phyloP scores from a whole-genome alignment of 2,329 filamentous ascomycete species.

The Sarocladiaceae sp. region DNA sequence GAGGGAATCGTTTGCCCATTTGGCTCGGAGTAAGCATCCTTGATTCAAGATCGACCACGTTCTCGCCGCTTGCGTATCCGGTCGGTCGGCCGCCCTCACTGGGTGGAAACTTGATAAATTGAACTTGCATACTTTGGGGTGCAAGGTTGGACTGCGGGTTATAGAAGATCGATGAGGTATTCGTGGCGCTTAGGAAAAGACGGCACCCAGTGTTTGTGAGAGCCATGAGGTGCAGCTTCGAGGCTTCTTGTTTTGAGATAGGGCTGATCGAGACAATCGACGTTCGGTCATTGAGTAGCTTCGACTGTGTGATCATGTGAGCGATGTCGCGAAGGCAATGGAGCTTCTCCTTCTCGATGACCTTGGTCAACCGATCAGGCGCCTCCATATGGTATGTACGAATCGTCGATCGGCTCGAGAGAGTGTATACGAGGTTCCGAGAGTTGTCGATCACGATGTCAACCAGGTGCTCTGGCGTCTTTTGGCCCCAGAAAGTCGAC shows the following conservation, averaged over 20 bases:
- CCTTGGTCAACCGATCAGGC: constrained; percentile 52
- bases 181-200: constrained; percentile 86
- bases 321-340: constrained; percentile 66
- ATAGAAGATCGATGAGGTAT: constrained; percentile 61
- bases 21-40: constrained; percentile 42
- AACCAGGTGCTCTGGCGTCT: constrained; percentile 56
- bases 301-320: constrained; percentile 74
- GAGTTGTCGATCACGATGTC: constrained; percentile 87
- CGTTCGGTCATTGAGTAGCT: constrained; percentile 62
- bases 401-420: constrained; percentile 83
- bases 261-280: constrained; percentile 79
- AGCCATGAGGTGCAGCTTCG: constrained; percentile 81
- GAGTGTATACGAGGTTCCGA: constrained; percentile 80
- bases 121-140: constrained; percentile 94
- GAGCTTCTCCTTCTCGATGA: constrained; percentile 59
- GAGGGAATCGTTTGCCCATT: constrained; percentile 61
- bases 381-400: constrained; percentile 82
- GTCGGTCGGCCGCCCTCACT: constrained; percentile 23
- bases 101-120: constrained; percentile 92
- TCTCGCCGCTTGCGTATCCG: constrained; percentile 28
- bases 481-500: constrained; percentile 43
- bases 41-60: constrained; percentile 41
- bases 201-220: constrained; percentile 86
- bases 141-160: constrained; percentile 55
- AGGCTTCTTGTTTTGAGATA: constrained; percentile 72